Evolutionary conservation across 192 early-diverging fungal species (phyloP).

Genomic region (Chytriomyces sp.): DNA sequence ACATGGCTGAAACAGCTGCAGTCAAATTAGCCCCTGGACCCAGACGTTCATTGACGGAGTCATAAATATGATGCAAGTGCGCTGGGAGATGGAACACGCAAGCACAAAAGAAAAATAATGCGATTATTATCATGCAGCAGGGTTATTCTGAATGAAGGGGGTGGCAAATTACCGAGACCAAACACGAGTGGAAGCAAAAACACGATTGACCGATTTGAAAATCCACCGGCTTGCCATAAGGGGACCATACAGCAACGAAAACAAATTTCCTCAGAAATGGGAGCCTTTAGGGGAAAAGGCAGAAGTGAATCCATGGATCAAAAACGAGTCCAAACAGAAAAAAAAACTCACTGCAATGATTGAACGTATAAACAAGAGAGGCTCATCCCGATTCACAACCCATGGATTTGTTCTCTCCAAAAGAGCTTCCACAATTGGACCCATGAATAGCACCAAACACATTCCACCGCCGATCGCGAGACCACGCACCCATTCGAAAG

Average conservation of each 20-base stretch:
- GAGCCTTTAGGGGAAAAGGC: conserved; percentile 59
- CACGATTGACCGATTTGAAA: conserved; percentile 46
- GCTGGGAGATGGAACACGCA: too few relatives aligned
- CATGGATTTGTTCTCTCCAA: not conserved
- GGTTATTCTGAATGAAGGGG: too few relatives aligned
- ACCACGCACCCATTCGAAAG: not conserved
- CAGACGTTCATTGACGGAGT: too few relatives aligned
- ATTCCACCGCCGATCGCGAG: not conserved
- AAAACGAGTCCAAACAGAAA: too few relatives aligned
- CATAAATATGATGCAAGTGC: too few relatives aligned
- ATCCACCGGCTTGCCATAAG: conserved; percentile 49
- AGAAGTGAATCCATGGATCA: too few relatives aligned
- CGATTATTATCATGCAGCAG: not conserved
- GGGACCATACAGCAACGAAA: conserved; percentile 75
- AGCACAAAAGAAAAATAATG: too few relatives aligned
- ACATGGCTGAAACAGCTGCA: too few relatives aligned
- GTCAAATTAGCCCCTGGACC: too few relatives aligned
- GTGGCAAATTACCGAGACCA: too few relatives aligned
- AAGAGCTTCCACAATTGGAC: not conserved
- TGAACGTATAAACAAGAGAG: conserved; percentile 13
- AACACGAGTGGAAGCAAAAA: conserved; percentile 71
- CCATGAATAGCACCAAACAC: conserved; percentile 5
- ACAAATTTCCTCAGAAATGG: conserved; percentile 74
- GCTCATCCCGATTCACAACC: not conserved
- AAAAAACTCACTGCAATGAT: conserved; percentile 18